Base-by-base conservation (phyloP, 352 stramenopile species). In the Pythium inflatum region DNA sequence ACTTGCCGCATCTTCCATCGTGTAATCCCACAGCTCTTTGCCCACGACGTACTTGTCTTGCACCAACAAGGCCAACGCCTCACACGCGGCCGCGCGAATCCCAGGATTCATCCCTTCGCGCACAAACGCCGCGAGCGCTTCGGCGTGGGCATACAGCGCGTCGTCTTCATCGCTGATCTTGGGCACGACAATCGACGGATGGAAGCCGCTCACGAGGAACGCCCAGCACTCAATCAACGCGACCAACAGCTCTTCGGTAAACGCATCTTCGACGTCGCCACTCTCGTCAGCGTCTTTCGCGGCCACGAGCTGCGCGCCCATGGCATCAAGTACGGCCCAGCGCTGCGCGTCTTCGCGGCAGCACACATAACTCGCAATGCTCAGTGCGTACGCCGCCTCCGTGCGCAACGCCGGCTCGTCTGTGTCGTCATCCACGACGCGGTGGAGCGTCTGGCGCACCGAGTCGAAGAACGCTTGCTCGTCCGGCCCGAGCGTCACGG, bases 151-250 rank as follows among this genome's bases (percentile, higher is more conserved):
- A 43, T 75, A 80, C 1, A 91, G 67, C 30, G 81, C 78, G 6
- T 75, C 79, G 41, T 85, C 72, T 6, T 60, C 70, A n/a, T 84
- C 81, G 50, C 79, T 80, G 30, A 91, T 67, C 62, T 83, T 82
- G 7, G 65, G 30, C n/a, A 89, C 77, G 33, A 89, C 76, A 28
- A 75, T 63, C 20, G 66, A 74, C 18, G 81, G 74, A 14, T 70
- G 71, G 71, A 91, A 89, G 7, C 50, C 73, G 31, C 76, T 87
- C 22, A 86, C 66, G 5, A 89, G 55, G 43, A 89, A 88, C 2
- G 79, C 81, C 83, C 83, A 91, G 70, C 83, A 89, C 61, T 89
- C 81, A 57, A 89, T 87, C 9, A 85, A 73, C 8, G 79, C 80
- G 27, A 88, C 78, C 16, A 83, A 74, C 25, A 91, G 55, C 27